Evolutionary conservation across 768 basidiomycete genomes (phyloP), one percentile per base, ranked within the genome.

Genomic region (Tulasnella sp.): DNA sequence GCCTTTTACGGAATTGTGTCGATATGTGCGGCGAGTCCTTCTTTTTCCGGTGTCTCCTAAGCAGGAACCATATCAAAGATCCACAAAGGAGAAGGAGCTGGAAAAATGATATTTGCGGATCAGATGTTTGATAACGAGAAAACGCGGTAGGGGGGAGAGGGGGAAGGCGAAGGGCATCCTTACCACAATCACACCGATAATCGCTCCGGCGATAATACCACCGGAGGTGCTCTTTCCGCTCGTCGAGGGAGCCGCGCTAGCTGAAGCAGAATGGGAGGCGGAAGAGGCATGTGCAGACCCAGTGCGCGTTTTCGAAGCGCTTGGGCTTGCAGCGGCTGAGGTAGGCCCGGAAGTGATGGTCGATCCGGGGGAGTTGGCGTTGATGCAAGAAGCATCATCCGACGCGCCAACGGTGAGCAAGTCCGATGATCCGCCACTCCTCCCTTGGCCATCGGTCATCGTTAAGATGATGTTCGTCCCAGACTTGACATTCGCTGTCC

Each of bases 361-460:
- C 12, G 80, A 68, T 12, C 10, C 52, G 48, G 80, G 80, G 31
- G 80, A 75, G 42, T 48, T 76, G 38, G 72, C 40, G 56, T 74
- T 71, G 31, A 80, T 68, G 74, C 80, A 80, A 2, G 46, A 24
- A 27, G 46, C n/a, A 36, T 75, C 80, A 46, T 56, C 38, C 18
- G 72, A 80, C 18, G 56, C 21, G 48, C 80, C 80, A 36, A 76
- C 80, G 24, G 19, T 48, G 44, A 76, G 27, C 39, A 80, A 14
- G 39, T 81, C 80, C 0, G 80, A 44, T n/a, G 80, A 36, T 24
- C 72, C 80, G 19, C 80, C 80, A 4, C 34, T 46, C 24, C 80
- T 72, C 36, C 79, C 80, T 44, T 74, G 36, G 27, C 39, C 27
- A 76, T 81, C 80, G 21, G 34, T 34, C 10, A 80, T 38, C 21